Conservation (phyloP, 2,329 filamentous ascomycete species). For the Penicillium capsulatum region DNA sequence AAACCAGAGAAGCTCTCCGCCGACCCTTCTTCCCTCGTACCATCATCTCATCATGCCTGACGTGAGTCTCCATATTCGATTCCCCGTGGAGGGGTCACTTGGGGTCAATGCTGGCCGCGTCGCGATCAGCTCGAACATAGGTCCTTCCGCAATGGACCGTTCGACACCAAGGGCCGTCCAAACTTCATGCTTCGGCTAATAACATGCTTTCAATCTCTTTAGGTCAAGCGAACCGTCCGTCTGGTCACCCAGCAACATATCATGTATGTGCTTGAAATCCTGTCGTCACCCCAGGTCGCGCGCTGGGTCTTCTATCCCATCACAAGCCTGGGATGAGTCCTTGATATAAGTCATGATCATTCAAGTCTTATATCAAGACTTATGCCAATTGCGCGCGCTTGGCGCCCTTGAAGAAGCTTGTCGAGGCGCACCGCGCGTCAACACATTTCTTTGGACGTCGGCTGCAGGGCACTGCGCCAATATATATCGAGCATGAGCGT, state of each 20-base stretch:
- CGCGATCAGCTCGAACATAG: not conserved
- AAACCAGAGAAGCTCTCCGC: no score
- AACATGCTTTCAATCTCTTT: constrained; percentile 8
- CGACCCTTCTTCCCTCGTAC: not conserved
- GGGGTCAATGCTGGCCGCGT: no score
- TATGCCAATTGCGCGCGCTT: no score
- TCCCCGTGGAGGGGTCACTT: no score
- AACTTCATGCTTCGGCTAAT: constrained; percentile 13
- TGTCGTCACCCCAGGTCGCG: constrained; percentile 1
- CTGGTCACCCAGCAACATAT: constrained; percentile 87
- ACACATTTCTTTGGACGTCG: no score
- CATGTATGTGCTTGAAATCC: constrained; percentile 59
- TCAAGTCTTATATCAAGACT: no score
- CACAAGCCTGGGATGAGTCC: not conserved
- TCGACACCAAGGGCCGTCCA: not conserved
- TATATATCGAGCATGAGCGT: not conserved
- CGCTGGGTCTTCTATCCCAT: not conserved
- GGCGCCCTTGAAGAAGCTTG: no score
- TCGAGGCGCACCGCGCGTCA: no score
- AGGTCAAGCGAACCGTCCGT: constrained; percentile 83
- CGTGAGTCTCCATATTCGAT: constrained; percentile 29
- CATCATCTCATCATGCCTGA: constrained; percentile 30
- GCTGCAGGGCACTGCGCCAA: no score
- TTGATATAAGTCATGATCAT: no score
- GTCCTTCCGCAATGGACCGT: not conserved